Evolutionary conservation across 768 basidiomycete genomes (phyloP), one percentile per base, ranked within the genome.

Genomic region (Amanita rimosa): DNA sequence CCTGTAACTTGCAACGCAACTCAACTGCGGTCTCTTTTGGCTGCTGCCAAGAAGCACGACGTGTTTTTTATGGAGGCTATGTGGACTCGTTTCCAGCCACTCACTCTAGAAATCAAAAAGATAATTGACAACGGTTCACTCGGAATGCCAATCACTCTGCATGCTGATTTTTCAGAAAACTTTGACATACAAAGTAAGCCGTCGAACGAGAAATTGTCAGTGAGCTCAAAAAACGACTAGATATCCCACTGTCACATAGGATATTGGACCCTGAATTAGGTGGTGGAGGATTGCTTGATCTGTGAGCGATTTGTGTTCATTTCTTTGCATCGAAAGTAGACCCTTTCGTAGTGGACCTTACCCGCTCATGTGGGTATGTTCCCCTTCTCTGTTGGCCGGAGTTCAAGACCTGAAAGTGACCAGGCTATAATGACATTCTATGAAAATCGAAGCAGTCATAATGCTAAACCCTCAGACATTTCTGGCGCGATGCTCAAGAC

Each of bases 51-150:
- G 62, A 77, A 87, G 60, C 69, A 83, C 56, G 76, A 80, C 14
- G 73, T 91, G 1, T 94, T 94, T 70, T 78, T 94, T 57, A 93
- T 94, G 90, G 92, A 94, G 65, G 89, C 85, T 0, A 70, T 91
- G 64, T 91, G 89, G 87, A 90, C 89, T 31, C 73, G 85, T 31
- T 89, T 88, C 69, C 81, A 85, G 50, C 85, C 85, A 10, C 72
- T 86, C 51, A 67, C 71, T 8, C 58, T 69, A 14, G 85, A 84
- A 52, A 67, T 89, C 46, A 81, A 83, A 63, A 70, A 71, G 52
- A 64, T 86, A 40, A 71, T 75, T 1, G 78, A 84, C 44, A 70
- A 71, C 48, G 83, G 82, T 4, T 64, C 60, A n/a, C 68, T 90
- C 17, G 87, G 86, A 6, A 66, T 72, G 8, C 82, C 85, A 14